These are phyloP conservation scores for Citrus hindsii DNA, from an alignment of 345 rosid genomes.

Conservation along the genomic window DNA sequence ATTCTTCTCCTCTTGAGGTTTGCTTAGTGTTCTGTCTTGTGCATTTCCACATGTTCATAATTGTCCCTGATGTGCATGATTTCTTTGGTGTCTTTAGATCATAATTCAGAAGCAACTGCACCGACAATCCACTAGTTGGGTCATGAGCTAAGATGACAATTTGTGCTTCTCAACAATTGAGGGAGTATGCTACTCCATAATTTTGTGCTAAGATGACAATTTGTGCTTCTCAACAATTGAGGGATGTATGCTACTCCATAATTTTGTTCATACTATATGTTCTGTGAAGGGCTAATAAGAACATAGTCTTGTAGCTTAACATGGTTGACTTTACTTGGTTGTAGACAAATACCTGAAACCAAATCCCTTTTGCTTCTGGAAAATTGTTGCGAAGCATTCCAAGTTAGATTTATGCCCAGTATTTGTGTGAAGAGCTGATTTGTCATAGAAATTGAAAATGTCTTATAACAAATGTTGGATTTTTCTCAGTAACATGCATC, in stretches of 20 bases:
- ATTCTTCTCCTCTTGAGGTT: not conserved
- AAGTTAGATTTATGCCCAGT: not conserved
- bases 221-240: not conserved
- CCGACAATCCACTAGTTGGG: slow-evolving; percentile 1
- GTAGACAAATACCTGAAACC: not conserved
- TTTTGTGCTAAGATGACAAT: not conserved
- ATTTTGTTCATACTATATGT: not conserved
- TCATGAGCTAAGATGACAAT: not conserved
- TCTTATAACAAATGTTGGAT: not conserved
- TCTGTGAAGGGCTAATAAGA: not conserved
- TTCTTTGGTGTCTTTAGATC: slow-evolving; percentile 7
- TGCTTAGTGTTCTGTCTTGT: not conserved
- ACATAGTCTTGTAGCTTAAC: not conserved
- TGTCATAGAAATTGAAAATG: not conserved
- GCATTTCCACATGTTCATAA: not conserved
- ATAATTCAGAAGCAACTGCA: slow-evolving; percentile 6
- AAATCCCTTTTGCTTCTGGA: not conserved
- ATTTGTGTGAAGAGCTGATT: not conserved
- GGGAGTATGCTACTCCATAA: not conserved
- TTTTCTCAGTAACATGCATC: not conserved
- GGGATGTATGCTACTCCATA: not conserved
- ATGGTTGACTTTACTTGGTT: not conserved
- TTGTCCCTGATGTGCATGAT: not conserved
- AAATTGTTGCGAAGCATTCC: not conserved
- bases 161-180: not conserved